Base-by-base conservation (phyloP, 2,329 filamentous ascomycete genomes). In the Colletotrichum liriopes region DNA sequence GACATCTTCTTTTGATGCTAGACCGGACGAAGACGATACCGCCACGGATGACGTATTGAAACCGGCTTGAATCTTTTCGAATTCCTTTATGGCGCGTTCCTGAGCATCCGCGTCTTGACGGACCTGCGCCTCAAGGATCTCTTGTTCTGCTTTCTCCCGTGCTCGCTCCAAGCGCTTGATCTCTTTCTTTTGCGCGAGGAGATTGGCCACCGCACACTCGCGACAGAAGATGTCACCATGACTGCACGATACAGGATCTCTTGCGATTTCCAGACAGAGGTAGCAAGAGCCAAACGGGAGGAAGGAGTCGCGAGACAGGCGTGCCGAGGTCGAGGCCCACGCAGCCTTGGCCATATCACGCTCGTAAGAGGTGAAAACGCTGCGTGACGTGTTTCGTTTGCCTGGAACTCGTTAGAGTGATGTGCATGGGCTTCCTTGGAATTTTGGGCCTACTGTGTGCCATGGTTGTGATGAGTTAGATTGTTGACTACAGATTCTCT, bases 291-390 rank as follows among this genome's bases (percentile, higher is more conserved):
- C 94, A 81, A 98, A 98, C 6, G 94, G 92, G 14, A 98, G 90
- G 82, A 98, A 98, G 67, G 94, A 96, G 80, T 98, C 96, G 78
- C 96, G 93, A 29, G 90, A 92, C 43, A 98, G 91, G 64, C 94
- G 93, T n/a, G 95, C 94, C 63, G 93, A 91, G 75, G 92, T 93
- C 11, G 92, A 90, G 76, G 92, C 91, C 95, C 96, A 98, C 76
- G 91, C 91, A 23, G 90, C 89, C 78, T 95, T 94, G 72, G 97
- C 93, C 61, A 96, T 89, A 63, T 90, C 89, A 76, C 96, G 92
- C 84, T 98, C 96, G 84, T 98, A 91, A 32, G 94, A 92, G 43
- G 96, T 98, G 86, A 98, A 98, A 83, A 98, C 95, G 52, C 95
- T 92, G 55, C 96, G 91, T 55, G 94, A 96, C 55, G 95, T 97